Evolutionary conservation across 768 basidiomycete genomes (phyloP), one percentile per base, ranked within the genome.

Genomic region (Tulasnella sp.): DNA sequence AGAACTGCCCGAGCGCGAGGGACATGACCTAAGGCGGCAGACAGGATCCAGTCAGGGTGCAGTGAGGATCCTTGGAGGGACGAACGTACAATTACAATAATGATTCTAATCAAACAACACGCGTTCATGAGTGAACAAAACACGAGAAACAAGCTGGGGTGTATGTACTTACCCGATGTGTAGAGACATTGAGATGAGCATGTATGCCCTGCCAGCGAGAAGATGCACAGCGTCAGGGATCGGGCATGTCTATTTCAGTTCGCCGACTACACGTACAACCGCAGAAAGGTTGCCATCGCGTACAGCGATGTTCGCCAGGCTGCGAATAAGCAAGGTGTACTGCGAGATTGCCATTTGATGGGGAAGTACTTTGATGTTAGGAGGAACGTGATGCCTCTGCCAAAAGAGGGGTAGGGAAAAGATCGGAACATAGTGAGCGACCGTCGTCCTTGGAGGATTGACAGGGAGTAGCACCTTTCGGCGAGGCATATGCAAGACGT

Each of bases 141-240:
- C 2, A 39, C 23, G 8, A 23, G 19, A 36, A n/a, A n/a, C n/a
- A n/a, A n/a, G n/a, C n/a, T n/a, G n/a, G n/a, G n/a, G n/a, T n/a
- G 14, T 15, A 46, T 46, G 11, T 17, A 36, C 54, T n/a, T 57
- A 57, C 54, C 54, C 54, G 31, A 57, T 19, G 32, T 57, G 40
- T 32, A 57, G 17, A 2, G 41, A 32, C 54, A 57, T 57, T 14
- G 54, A 41, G 27, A 57, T 9, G 8, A 57, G 54, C 54, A 57
- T 57, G 34, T 57, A 57, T n/a, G 42, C 17, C 54, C 54, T 57
- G 6, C 6, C 23, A 49, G 12, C n/a, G 7, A 49, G 23, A 34
- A 27, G 35, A 14, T 5, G n/a, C 43, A 45, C 21, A 15, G 32
- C n/a, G 23, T 23, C n/a, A 35, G 25, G 14, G 49, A 32, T 21